Base-by-base conservation (phyloP, 2,329 filamentous ascomycete genomes). In the Pestalotiopsis sp. region DNA sequence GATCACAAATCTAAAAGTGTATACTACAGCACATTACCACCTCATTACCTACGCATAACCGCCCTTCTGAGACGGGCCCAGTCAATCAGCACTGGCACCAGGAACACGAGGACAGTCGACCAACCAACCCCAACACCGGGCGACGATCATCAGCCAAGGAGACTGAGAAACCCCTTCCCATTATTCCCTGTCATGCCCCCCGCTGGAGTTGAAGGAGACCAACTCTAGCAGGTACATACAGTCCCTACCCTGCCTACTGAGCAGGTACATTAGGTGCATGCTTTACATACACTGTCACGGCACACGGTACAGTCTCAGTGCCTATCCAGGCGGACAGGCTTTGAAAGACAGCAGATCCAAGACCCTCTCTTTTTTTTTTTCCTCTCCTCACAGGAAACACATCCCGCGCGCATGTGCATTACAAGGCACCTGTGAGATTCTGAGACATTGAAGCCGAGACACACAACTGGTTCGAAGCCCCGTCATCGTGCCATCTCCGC, bases 401-500 rank as follows among this genome's bases (percentile, higher is more conserved):
- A 36, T 56, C 31, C 38, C 38, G 23, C 25, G 25, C 61, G n/a
- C 45, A n/a, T 63, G 39, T 56, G n/a, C 12, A 13, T 52, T 36
- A 39, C 23, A 52, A 49, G 23, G 39, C 23, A 49, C 39, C 39
- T 66, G 64, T 41, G 64, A 45, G 20, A 59, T 56, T 52, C 27
- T 52, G 64, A 66, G 64, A 61, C 64, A 66, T 60, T 49, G 64
- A 66, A 62, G 38, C 66, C 59, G 59, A 62, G 66, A 63, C 64
- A 66, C 17, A 52, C 36, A 60, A 67, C 52, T 67, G 66, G 58
- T 27, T 52, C 59, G 59, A 66, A 45, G 31, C n/a, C 66, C 59
- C 66, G 31, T 67, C 57, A 25, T 41, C 66, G 38, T 67, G 57
- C 66, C 41, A 63, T 67, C 66, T 67, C 66, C 66, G 66, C 66